Evolutionary conservation across 2,329 filamentous ascomycete genomes (phyloP).

Genomic region (Huntiella moniliformis): DNA sequence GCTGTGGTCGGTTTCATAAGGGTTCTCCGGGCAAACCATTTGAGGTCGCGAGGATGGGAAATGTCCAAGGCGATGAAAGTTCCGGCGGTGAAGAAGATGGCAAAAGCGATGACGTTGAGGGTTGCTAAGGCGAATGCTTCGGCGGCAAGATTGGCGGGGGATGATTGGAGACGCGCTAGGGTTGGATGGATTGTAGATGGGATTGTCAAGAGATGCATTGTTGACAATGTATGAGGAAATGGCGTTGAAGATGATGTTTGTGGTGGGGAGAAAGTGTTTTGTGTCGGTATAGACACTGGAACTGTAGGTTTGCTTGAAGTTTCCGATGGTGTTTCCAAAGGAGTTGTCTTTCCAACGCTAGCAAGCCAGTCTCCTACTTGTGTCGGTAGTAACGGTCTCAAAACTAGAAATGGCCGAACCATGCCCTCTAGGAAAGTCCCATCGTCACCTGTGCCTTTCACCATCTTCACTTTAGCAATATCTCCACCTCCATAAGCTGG

Average conservation of each 20-base stretch:
- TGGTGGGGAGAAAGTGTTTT: not conserved
- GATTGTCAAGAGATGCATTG: slow-evolving; percentile 18
- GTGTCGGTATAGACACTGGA: not conserved
- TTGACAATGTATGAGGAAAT: slow-evolving; percentile 9
- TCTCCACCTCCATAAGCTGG: not conserved
- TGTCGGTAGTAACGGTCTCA: not conserved
- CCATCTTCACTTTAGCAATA: not conserved
- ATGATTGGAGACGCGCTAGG: slow-evolving; percentile 23
- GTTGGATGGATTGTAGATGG: slow-evolving; percentile 1
- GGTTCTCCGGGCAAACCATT: slow-evolving; percentile 28
- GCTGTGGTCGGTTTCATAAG: slow-evolving; percentile 17
- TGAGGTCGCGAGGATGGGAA: slow-evolving; percentile 45
- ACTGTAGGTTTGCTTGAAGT: not conserved
- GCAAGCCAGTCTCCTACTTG: not conserved
- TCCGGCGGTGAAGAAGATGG: slow-evolving; percentile 56
- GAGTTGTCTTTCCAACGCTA: slow-evolving; percentile 5
- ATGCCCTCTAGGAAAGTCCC: slow-evolving; percentile 2
- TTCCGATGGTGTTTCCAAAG: not conserved
- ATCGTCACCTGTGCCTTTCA: not conserved
- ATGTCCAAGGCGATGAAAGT: slow-evolving; percentile 63
- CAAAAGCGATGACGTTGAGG: slow-evolving; percentile 61
- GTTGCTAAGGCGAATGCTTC: slow-evolving; percentile 77
- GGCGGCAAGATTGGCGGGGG: slow-evolving; percentile 52
- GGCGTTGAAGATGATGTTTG: not conserved
- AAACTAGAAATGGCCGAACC: slow-evolving; percentile 1